Base-by-base conservation (phyloP, 176 grass and related monocot species). In the Pontederia paniculata region DNA sequence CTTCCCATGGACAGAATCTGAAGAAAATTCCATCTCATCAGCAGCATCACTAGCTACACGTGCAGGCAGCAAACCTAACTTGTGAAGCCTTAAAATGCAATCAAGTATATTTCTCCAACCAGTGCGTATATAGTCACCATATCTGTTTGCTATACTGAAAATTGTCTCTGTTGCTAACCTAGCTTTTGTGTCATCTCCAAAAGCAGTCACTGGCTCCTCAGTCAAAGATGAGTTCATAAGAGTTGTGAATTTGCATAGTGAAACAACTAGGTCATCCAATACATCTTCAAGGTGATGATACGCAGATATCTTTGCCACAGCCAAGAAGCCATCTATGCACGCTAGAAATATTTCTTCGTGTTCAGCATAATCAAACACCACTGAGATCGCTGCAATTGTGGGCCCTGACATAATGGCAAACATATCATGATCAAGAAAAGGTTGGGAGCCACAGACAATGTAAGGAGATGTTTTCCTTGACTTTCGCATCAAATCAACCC, bases 21-120 rank as follows among this genome's bases (percentile, higher is more conserved):
- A 60, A 56, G 78, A 55, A 66, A 80, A 69, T 69, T 98, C 94
- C 0, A 70, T 86, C 73, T 98, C 94, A 48, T 98, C 94, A 75
- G 78, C 73, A 22, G 80, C 87, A 77, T 98, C 87, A 77, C 87
- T 93, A 42, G 94, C 87, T 61, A 93, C 87, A 67, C 77, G 77
- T 22, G 94, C 87, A 54, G 94, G 94, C 52, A 98, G 81, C 65
- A 98, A 77, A 21, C 94, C 94, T 58, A 98, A 78, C 59, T 88
- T 98, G 77, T 98, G 94, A 75, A 98, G 74, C 68, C 94, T 98
- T 63, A 98, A 68, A 50, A 98, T 98, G 78, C 94, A 98, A 74
- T 93, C 94, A 58, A 93, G 58, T 45, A 98, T 72, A 72, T 93
- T 98, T 70, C 94, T 98, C 94, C 94, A 98, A 17, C 87, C 83